A percentile compares a stretch with the other conserved stretches of the same genome.
These are phyloP conservation scores for Colletotrichum tabaci DNA, from an alignment of 2,329 filamentous ascomycete species.

Conservation along the genomic window DNA sequence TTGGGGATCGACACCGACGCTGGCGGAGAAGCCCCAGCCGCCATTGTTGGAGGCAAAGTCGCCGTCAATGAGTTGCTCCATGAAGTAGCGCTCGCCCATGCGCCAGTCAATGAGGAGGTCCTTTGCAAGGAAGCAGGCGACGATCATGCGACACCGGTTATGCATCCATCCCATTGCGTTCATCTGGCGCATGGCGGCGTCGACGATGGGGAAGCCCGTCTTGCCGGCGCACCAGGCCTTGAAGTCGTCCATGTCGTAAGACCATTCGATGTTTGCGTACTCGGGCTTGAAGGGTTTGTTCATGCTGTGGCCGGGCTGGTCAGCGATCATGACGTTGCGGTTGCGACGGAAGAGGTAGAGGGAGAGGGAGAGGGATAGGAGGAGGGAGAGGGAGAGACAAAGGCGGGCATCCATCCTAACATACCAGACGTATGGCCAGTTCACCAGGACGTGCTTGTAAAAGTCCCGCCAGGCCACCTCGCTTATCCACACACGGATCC, in stretches of 20 bases:
- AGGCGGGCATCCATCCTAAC: conserved; percentile 44
- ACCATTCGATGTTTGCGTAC: conserved; percentile 87
- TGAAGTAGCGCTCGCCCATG: conserved; percentile 85
- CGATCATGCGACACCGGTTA: conserved; percentile 88
- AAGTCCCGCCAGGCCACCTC: conserved; percentile 92
- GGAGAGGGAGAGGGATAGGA: too few relatives aligned
- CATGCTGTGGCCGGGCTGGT: conserved; percentile 56
- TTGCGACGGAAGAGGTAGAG: too few relatives aligned
- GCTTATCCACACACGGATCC: conserved; percentile 82
- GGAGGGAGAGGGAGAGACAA: too few relatives aligned
- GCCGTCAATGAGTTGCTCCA: conserved; percentile 84
- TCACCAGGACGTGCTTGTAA: conserved; percentile 86
- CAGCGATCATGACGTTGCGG: not conserved
- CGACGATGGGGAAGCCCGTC: conserved; percentile 87
- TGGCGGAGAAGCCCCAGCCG: conserved; percentile 71
- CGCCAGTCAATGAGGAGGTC: conserved; percentile 88
- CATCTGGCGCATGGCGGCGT: conserved; percentile 88
- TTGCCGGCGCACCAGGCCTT: conserved; percentile 80
- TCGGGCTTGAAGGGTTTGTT: conserved; percentile 82
- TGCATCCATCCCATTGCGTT: conserved; percentile 82
- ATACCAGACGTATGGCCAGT: conserved; percentile 88
- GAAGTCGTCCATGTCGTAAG: conserved; percentile 80
- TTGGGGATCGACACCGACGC: conserved; percentile 85
- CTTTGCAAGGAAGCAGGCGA: conserved; percentile 85
- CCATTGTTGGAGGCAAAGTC: conserved; percentile 85